Evolutionary conservation across 2,329 filamentous ascomycete species (phyloP).

Genomic region (Hypoxylon rubiginosum): DNA sequence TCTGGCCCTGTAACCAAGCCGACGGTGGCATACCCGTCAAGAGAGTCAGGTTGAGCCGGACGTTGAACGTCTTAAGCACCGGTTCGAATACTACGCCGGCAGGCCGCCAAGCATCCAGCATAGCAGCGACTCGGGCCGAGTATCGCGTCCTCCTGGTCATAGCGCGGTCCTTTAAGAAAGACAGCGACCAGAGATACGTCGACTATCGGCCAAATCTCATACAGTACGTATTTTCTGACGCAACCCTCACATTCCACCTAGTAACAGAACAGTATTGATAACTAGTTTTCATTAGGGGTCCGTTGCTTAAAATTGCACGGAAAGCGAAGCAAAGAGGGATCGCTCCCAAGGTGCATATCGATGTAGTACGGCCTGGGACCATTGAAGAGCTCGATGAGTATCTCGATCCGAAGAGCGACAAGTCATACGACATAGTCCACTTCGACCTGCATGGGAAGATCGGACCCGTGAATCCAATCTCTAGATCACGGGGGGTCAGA

Average conservation of each 20-base stretch:
- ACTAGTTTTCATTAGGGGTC: slow-evolving; percentile 6
- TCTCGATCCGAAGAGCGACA: background rate
- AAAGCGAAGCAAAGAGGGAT: slow-evolving; percentile 9
- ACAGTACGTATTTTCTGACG: slow-evolving; percentile 2
- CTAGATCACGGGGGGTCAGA: background rate
- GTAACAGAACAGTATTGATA: background rate
- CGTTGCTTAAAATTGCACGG: slow-evolving; percentile 13
- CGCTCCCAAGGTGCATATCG: slow-evolving; percentile 14
- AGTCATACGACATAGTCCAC: slow-evolving; percentile 15
- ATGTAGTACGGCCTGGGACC: slow-evolving; percentile 15
- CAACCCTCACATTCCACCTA: background rate
- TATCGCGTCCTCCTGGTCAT: slow-evolving; percentile 15
- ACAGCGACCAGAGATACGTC: slow-evolving; percentile 12
- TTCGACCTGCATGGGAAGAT: slow-evolving; percentile 17
- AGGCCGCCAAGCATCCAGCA: background rate
- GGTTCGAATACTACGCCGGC: background rate
- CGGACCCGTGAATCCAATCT: slow-evolving; percentile 6
- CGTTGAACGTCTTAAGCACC: slow-evolving; percentile 5
- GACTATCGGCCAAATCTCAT: slow-evolving; percentile 16
- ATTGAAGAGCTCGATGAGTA: slow-evolving; percentile 17
- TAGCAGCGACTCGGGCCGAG: slow-evolving; percentile 3
- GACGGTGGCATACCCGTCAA: background rate
- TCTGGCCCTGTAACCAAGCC: slow-evolving; percentile 8
- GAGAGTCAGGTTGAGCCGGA: slow-evolving; percentile 13
- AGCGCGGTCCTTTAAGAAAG: slow-evolving; percentile 17